Base-by-base conservation (phyloP, 2,329 filamentous ascomycete genomes). In the Claviceps quebecensis region DNA sequence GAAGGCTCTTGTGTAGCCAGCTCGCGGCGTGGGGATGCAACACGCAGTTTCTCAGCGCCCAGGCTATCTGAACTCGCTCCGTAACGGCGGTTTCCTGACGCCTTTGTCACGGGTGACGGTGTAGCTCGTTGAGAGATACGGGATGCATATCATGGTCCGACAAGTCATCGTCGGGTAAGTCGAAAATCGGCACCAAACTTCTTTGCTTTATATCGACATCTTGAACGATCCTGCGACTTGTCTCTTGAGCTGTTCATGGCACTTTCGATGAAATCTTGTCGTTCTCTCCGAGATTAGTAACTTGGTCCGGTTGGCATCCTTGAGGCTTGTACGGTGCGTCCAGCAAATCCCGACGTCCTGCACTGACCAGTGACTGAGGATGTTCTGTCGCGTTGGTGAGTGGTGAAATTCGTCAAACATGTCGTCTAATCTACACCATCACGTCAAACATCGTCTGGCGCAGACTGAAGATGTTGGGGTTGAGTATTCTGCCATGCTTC, bases 1-100 rank as follows among this genome's bases (percentile, higher is more conserved):
- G 71, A 5, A 80, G 65, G n/a, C 74, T 75, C 56, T 80, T 80
- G 65, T 79, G 76, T 5, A 80, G 66, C 76, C 75, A 79, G 54
- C 76, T 71, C 1, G 77, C 74, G 2, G 73, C 69, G 57, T 79
- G 76, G 0, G 79, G 67, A 51, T 77, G 76, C 46, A 79, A 75
- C 1, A 23, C 23, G 23, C 5, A 23, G 6, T 23, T 23, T 23
- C 23, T 23, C 23, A 23, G 23, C 23, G 6, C 23, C 5, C 23
- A 23, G 23, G 6, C 23, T 23, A 23, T 23, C 5, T 23, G 23
- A 23, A 23, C 1, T 6, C 23, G 23, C 19, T 19, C 19, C 19
- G 19, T 19, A 19, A 19, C 19, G 19, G 2, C 19, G 19, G 19
- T 23, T 23, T 23, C 23, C 23, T 23, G 23, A 23, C 23, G 4